Evolutionary conservation across 352 stramenopile species (phyloP), one percentile per base, ranked within the genome.

Genomic region (Phytophthora sp.): DNA sequence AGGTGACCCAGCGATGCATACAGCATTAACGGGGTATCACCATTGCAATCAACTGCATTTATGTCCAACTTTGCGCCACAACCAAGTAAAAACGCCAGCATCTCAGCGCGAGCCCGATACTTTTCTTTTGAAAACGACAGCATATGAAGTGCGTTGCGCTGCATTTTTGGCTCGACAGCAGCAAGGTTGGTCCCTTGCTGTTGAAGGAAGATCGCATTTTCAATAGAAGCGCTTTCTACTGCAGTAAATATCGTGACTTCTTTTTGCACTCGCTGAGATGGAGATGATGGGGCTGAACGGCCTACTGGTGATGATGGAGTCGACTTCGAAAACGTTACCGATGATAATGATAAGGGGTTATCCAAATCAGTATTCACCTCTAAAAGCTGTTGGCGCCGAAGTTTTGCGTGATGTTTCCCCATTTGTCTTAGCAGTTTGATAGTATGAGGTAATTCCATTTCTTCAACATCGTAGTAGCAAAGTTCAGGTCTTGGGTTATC

Each of bases 101-200:
- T 77, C 24, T 76, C 69, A 7, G 78, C 50, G 3, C 81, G 72
- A 7, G 73, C 73, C 1, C 66, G 64, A 21, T 80, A 68, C 30
- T 53, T 79, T 48, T 84, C 83, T 2, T 63, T 67, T 31, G 76
- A 87, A 54, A 87, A 86, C 2, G 83, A 75, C 17, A 92, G 59
- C 65, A 86, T 46, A 26, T 92, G 81, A 13, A 92, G 59, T 2
- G 79, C 72, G 21, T 72, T 79, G 9, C 83, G 80, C 12, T 74
- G 59, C 10, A 73, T 77, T 26, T 65, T 71, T 0, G 77, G 61
- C 31, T 92, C 80, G 2, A 76, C n/a, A 4, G 41, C 56, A 20
- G 52, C 53, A 7, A 89, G 37, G 39, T 92, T 69, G 1, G 20
- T 73, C 8, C 80, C 74, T 15, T 77, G 72, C 4, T 67, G 57